Evolutionary conservation across 2,329 filamentous ascomycete species (phyloP).

Genomic region (Microthyrium microscopicum): DNA sequence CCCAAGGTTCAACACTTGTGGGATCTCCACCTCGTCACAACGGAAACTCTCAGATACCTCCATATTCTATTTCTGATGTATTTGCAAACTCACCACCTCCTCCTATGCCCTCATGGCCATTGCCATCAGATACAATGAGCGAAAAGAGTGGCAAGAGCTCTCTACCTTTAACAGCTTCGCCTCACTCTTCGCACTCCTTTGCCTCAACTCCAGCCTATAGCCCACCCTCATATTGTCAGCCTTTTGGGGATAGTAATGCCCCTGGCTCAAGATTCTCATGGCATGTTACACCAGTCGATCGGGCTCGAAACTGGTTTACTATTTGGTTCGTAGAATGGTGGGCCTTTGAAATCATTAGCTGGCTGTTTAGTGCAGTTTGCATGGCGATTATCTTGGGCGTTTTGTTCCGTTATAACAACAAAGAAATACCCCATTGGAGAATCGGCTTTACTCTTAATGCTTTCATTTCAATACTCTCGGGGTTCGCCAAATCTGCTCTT

Average conservation of each 20-base stretch:
- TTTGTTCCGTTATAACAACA: slow-evolving; percentile 15
- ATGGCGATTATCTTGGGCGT: slow-evolving; percentile 20
- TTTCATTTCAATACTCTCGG: slow-evolving; percentile 16
- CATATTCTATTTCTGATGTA: too few relatives aligned
- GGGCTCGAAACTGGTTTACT: slow-evolving; percentile 4
- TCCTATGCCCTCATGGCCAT: too few relatives aligned
- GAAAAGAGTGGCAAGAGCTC: too few relatives aligned
- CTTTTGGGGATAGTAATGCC: neutral
- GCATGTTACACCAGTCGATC: slow-evolving; percentile 1
- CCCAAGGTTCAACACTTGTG: neutral
- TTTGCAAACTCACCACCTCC: too few relatives aligned
- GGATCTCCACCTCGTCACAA: too few relatives aligned
- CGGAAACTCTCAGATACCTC: too few relatives aligned
- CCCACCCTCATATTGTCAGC: neutral
- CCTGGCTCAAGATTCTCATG: slow-evolving; percentile 2
- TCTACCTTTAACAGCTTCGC: too few relatives aligned
- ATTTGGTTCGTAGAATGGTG: slow-evolving; percentile 12
- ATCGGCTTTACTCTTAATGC: slow-evolving; percentile 19
- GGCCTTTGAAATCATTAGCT: slow-evolving; percentile 16
- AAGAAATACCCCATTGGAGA: slow-evolving; percentile 17
- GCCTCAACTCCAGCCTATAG: neutral
- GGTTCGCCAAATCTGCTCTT: slow-evolving; percentile 17
- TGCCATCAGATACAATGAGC: too few relatives aligned
- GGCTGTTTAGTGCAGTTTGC: slow-evolving; percentile 16
- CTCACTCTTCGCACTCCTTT: neutral